Percentiles rank a stretch among this genome's conserved stretches.
These are phyloP conservation scores for Aurantiochytrium sp. DNA, from an alignment of 108 stramenopile genomes.

Conservation along the genomic window DNA sequence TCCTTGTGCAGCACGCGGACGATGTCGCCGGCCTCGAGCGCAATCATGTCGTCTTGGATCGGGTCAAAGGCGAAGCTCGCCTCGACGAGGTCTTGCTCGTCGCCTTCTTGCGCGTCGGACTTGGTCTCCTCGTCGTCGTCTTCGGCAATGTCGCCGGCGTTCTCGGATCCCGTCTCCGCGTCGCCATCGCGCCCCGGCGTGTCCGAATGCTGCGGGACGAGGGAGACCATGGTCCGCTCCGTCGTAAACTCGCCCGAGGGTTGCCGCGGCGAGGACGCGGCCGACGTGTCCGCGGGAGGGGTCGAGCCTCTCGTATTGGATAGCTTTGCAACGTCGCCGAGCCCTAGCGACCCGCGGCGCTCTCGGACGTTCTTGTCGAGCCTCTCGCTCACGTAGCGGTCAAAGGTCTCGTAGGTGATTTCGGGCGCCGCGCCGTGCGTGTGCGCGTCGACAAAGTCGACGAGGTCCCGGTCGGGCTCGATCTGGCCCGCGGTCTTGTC, in stretches of 20 bases:
- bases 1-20: neutral
- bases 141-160: neutral
- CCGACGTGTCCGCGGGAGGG: too few relatives aligned
- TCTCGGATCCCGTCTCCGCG: neutral
- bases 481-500: neutral
- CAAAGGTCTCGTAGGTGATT: neutral
- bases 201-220: too few relatives aligned
- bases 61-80: neutral
- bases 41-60: neutral
- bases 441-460: neutral
- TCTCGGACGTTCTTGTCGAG: neutral
- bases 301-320: neutral
- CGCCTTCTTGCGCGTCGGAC: neutral
- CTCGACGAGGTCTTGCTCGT: neutral
- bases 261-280: too few relatives aligned
- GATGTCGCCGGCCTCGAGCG: neutral
- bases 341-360: neutral
- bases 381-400: neutral
- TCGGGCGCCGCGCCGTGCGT: neutral
- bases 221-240: too few relatives aligned
- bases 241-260: too few relatives aligned
- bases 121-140: neutral
- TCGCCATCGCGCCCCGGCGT: too few relatives aligned
- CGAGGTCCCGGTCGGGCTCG: neutral
- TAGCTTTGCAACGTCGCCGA: neutral